Base-by-base conservation (phyloP, 1,139 yeast genomes). In the Geotrichum bryndzae region DNA sequence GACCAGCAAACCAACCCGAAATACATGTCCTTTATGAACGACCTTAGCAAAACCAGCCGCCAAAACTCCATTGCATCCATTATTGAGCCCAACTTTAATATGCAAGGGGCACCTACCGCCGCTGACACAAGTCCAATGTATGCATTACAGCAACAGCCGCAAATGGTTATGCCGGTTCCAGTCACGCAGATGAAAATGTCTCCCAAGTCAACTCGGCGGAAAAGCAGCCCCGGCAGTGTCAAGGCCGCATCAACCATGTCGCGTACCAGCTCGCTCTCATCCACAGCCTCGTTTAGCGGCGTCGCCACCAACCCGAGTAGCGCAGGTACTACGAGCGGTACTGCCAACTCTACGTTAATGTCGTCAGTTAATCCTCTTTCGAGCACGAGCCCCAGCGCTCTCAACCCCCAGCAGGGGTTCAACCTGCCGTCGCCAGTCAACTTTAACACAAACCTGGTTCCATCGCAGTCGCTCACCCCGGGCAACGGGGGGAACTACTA, bases 381-480 rank as follows among this genome's bases (percentile, higher is more conserved):
- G 7, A 54, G 41, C 15, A 33, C 57, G 7, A 29, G 22, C 6
- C 22, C 52, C 23, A 54, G 33, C 11, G n/a, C 25, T 4, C 51
- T 22, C 25, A 22, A 48, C 25, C 51, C 25, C 11, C 57, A 54
- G 10, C 52, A 54, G 41, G 45, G 52, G 4, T 54, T 25, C 31
- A 54, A 54, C 27, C 27, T 54, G 52, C 57, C 57, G n/a, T 54
- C 57, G 23, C 57, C 57, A 27, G 57, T 54, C n/a, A 45, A 51
- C 27, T 35, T 15, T 11, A 15, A 46, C 18, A 27, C 51, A 15
- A 27, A 22, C 8, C 27, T 45, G 52, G n/a, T 35, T 5, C 7
- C 52, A 18, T 33, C 56, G 3, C 46, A 46, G 23, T n/a, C 57
- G n/a, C 41, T 35, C 13, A 35, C 13, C 41, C 13, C 41, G 41